Evolutionary conservation across 768 basidiomycete genomes (phyloP), one percentile per base, ranked within the genome.

Genomic region (Tubosaeta sp.): DNA sequence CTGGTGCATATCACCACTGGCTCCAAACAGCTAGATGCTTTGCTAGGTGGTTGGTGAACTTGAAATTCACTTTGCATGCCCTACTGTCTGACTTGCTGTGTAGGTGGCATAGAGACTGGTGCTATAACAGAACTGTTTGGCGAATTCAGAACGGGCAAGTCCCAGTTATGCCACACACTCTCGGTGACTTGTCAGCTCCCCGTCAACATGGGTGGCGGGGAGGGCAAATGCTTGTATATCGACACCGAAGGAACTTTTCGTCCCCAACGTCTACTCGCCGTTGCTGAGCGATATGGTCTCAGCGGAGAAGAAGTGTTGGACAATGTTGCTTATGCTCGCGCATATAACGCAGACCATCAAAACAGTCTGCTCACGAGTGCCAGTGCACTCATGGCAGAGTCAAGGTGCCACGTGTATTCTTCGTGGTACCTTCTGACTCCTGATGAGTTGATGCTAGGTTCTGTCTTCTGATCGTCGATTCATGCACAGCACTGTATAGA

Each of bases 221-320:
- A 99, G 72, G 97, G 97, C 35, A 99, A 99, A 72, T 97, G 95
- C 65, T 75, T 99, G 42, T 99, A 97, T 71, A 97, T 99, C 71
- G 97, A 99, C 69, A 98, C 97, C 0, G 97, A 99, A 65, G 95
- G 95, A 26, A 99, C 97, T 9, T 99, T 99, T 77, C 93, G 97
- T 60, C 97, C 97, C 19, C 90, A 91, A 38, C 88, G 97, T 49
- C 77, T 98, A 42, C 80, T 98, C 34, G 93, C 95, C 1, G 91
- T 95, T 11, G 95, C 97, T 4, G 95, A 97, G 72, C 79, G 97
- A 46, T 95, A 86, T 66, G 97, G 97, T n/a, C 76, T 99, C 59
- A 95, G 92, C 59, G 95, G 94, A 43, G 95, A 99, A 69, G 95
- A 97, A 69, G 97, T 98, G 0, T 74, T 98, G 57, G 97, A 99